Percentiles rank a stretch among this genome's conserved stretches.
Evolutionary conservation across 1,284 basidiomycete genomes (phyloP).

Genomic region (Cerioporus squamosus): DNA sequence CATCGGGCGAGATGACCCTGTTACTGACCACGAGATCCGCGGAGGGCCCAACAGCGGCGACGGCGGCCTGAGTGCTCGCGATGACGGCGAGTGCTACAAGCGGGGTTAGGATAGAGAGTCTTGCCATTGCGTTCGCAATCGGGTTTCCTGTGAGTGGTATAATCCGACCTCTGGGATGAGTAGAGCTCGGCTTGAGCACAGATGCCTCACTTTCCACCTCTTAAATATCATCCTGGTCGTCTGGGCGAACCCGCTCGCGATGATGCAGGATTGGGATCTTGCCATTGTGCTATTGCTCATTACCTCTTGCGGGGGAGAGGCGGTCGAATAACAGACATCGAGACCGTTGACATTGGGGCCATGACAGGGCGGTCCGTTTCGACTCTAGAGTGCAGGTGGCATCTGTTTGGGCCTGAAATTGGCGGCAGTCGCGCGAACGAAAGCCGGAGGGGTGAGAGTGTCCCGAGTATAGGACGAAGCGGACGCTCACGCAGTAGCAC

Average conservation of each 20-base stretch:
- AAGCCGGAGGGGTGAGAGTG: neutral
- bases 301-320: neutral
- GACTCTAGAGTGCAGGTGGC: neutral
- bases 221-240: conserved; percentile 1
- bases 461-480: neutral
- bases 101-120: neutral
- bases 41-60: conserved; percentile 21
- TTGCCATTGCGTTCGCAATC: neutral
- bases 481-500: neutral
- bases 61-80: conserved; percentile 2
- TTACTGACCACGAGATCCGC: conserved; percentile 26
- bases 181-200: neutral
- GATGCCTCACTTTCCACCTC: neutral
- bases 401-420: conserved; percentile 5
- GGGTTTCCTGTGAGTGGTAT: neutral
- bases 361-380: neutral
- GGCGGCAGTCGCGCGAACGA: conserved; percentile 7
- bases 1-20: conserved; percentile 26
- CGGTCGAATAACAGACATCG: neutral
- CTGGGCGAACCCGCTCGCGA: neutral
- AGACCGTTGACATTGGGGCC: neutral
- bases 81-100: conserved; percentile 8
- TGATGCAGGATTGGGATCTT: neutral
- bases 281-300: neutral
- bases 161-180: neutral